phyloP scores from a whole-genome alignment of 192 early-diverging fungal species.

The Helicostylum pulchrum region DNA sequence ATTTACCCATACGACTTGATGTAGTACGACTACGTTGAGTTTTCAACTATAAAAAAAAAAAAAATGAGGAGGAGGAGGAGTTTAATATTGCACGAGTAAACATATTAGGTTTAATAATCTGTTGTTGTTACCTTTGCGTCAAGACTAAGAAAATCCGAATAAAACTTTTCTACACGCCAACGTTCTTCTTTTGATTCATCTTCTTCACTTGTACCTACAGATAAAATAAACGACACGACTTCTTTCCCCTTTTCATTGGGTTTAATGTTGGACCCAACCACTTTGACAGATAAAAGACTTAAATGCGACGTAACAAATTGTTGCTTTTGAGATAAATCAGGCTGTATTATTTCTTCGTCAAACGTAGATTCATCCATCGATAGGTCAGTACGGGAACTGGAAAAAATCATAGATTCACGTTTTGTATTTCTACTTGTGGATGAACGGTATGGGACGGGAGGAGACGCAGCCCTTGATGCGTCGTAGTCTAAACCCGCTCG shows the following conservation, averaged over 20 bases:
- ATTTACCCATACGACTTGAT: conserved; percentile 61
- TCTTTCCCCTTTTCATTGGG: conserved; percentile 80
- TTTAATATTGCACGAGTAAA: neutral
- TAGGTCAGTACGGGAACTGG: neutral
- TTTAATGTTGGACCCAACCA: conserved; percentile 57
- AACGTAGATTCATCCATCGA: neutral
- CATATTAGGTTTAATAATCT: neutral
- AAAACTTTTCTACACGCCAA: conserved; percentile 87
- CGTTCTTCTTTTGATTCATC: conserved; percentile 41
- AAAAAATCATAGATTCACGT: neutral
- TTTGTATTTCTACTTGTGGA: neutral
- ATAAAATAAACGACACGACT: conserved; percentile 57
- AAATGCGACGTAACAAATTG: neutral
- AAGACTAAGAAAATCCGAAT: conserved; percentile 79
- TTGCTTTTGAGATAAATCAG: neutral
- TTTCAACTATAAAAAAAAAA: conserved; percentile 45
- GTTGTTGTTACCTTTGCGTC: conserved; percentile 66
- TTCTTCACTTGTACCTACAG: conserved; percentile 32
- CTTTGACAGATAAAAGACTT: conserved; percentile 27
- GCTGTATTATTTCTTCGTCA: neutral
- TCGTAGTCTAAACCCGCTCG: conserved; percentile 1
- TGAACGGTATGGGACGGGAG: conserved; percentile 7
- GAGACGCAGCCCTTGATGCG: conserved; percentile 3
- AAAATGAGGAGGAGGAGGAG: neutral
- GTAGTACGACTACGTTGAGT: conserved; percentile 29